Percentiles rank a stretch among this genome's conserved stretches.
Evolutionary conservation across 2,329 filamentous ascomycete genomes (phyloP).

Genomic region (Neophaeococcomyces aloes): DNA sequence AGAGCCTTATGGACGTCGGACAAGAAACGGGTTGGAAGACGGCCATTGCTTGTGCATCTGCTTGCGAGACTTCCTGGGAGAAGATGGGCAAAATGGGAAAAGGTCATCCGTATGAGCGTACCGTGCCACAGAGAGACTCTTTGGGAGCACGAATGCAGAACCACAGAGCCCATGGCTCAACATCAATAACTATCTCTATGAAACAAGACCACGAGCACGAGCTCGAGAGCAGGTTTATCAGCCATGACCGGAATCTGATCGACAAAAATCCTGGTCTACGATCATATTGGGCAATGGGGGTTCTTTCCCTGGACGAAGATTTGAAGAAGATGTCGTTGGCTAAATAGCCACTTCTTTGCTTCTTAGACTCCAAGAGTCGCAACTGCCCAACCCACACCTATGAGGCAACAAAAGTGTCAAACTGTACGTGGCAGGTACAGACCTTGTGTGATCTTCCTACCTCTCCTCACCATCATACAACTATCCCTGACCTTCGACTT

Average conservation of each 20-base stretch:
- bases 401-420: too few relatives aligned
- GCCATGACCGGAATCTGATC: conserved; percentile 43
- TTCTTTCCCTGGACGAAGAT: conserved; percentile 69
- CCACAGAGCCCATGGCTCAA: not conserved
- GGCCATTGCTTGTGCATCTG: conserved; percentile 66
- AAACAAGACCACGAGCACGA: conserved; percentile 16
- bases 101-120: conserved; percentile 61
- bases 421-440: too few relatives aligned
- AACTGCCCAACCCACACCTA: not conserved
- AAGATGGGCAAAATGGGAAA: conserved; percentile 43
- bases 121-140: conserved; percentile 20
- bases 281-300: conserved; percentile 65
- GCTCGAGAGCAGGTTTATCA: conserved; percentile 24
- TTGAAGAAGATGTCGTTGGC: conserved; percentile 51
- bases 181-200: conserved; percentile 1
- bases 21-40: conserved; percentile 80
- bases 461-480: too few relatives aligned
- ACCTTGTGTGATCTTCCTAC: too few relatives aligned
- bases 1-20: conserved; percentile 62
- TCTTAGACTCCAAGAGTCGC: not conserved
- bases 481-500: too few relatives aligned
- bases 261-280: conserved; percentile 53
- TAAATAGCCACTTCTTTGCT: not conserved
- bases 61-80: conserved; percentile 77
- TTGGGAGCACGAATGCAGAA: not conserved